Evolutionary conservation across 1,284 basidiomycete genomes (phyloP).

Genomic region (Irpex lacteus): DNA sequence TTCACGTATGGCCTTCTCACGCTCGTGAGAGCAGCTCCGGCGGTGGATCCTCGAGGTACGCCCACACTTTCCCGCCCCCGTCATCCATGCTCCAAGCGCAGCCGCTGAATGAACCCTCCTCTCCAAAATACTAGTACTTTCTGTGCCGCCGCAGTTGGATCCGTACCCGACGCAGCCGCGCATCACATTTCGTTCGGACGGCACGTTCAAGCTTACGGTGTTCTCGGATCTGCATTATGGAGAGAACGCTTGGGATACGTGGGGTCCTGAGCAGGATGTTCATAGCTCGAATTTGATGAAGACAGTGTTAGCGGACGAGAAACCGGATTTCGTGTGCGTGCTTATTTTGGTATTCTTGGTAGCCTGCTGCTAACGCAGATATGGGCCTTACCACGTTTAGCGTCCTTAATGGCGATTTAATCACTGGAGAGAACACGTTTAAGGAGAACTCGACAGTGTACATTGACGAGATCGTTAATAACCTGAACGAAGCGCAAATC

Average conservation of each 20-base stretch:
- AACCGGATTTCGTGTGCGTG: slow-evolving; percentile 62
- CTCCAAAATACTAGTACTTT: neutral
- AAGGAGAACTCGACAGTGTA: slow-evolving; percentile 30
- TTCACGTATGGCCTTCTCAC: neutral
- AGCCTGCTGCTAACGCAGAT: neutral
- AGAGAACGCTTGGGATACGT: slow-evolving; percentile 65
- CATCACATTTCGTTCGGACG: slow-evolving; percentile 35
- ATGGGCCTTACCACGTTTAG: slow-evolving; percentile 27
- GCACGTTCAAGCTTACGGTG: slow-evolving; percentile 64
- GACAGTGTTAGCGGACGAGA: slow-evolving; percentile 47
- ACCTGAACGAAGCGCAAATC: slow-evolving; percentile 30
- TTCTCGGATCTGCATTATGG: slow-evolving; percentile 71
- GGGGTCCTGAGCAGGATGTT: slow-evolving; percentile 61
- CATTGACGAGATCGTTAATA: slow-evolving; percentile 33
- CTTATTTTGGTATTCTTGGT: neutral
- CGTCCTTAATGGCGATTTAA: slow-evolving; percentile 62
- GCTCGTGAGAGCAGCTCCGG: slow-evolving; percentile 6
- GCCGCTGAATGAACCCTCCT: neutral
- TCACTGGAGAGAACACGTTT: slow-evolving; percentile 71
- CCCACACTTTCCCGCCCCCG: neutral
- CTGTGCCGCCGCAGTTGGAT: slow-evolving; percentile 15
- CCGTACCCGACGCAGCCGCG: slow-evolving; percentile 28
- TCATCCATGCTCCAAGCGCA: neutral
- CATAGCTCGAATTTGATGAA: slow-evolving; percentile 58
- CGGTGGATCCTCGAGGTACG: slow-evolving; percentile 3